Base-by-base conservation (phyloP, 192 early-diverging fungal genomes). In the Backusella mclennaniae region DNA sequence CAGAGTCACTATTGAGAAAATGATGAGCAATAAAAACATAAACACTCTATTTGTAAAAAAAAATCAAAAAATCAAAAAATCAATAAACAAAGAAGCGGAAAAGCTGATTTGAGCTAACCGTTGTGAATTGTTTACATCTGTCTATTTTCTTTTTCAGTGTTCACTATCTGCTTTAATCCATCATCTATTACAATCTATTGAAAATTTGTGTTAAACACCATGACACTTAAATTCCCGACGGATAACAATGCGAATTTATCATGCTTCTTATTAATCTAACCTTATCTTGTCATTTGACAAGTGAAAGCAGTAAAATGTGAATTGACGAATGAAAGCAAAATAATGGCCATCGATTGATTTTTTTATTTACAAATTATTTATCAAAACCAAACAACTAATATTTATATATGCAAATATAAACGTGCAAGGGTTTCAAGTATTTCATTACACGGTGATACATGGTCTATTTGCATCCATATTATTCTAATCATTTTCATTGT, bases 21-120 rank as follows among this genome's bases (percentile, higher is more conserved):
- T 26, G n/a, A 59, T 59, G 53, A 59, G 53, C 23, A 63, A 63
- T 63, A 53, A 53, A 53, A 53, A n/a, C 52, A n/a, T 63, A 63
- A 63, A 29, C 26, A 63, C 15, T 41, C 7, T 44, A 44, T 44
- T 17, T 44, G 42, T 53, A 53, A 53, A 53, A 14, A 52, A 53
- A 21, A 53, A 0, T 26, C 0, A 31, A 33, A 56, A 56, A 56
- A 53, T 19, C 1, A 33, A 33, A 33, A 59, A 59, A 26, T n/a
- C 2, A 23, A 14, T 14, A 63, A 29, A 29, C n/a, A 63, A 12
- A 63, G 21, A 29, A 17, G 42, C 56, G 4, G 56, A 29, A 4
- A 23, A 3, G 23, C 11, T 26, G 12, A 11, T 44, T 63, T 26
- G 21, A 63, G 56, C 26, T 29, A 29, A 4, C 56, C 56, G 21